Conservation (phyloP, 139 green algal species). For the Chlorella sp. region DNA sequence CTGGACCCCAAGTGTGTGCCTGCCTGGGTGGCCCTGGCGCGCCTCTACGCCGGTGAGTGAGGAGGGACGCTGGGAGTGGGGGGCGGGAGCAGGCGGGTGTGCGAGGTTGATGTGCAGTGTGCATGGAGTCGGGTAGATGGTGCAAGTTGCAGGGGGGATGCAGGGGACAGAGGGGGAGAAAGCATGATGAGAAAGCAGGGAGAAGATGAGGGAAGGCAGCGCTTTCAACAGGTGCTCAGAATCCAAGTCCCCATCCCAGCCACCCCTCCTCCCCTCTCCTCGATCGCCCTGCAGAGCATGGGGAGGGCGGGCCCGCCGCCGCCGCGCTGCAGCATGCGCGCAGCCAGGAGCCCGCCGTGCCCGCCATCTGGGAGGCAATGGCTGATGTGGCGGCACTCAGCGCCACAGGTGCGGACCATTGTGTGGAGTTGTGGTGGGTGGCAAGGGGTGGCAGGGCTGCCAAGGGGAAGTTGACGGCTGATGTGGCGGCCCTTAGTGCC, state of each 20-base stretch:
- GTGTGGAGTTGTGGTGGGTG: no score
- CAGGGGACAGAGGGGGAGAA: neutral
- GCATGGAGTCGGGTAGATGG: neutral
- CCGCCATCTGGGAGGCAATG: constrained; percentile 84
- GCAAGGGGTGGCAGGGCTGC: neutral
- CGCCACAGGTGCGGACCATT: constrained; percentile 25
- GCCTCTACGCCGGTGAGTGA: constrained; percentile 63
- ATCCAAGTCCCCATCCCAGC: neutral
- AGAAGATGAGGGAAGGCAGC: no score
- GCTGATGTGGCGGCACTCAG: constrained; percentile 55
- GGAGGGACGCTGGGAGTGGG: neutral
- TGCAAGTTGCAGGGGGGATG: neutral
- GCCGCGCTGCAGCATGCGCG: constrained; percentile 64
- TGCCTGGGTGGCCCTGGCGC: constrained; percentile 76
- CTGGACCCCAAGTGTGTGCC: constrained; percentile 71
- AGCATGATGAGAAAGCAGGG: no score
- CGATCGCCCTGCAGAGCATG: neutral
- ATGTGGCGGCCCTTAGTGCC: constrained; percentile 51
- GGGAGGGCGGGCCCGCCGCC: neutral
- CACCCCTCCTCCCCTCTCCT: neutral
- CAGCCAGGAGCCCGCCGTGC: constrained; percentile 57
- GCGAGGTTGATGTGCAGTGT: no score
- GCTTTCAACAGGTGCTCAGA: neutral
- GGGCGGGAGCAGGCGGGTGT: no score
- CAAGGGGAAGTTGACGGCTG: constrained; percentile 84